phyloP scores from a whole-genome alignment of 306 rosid species.

The Elaeagnus macrophylla region DNA sequence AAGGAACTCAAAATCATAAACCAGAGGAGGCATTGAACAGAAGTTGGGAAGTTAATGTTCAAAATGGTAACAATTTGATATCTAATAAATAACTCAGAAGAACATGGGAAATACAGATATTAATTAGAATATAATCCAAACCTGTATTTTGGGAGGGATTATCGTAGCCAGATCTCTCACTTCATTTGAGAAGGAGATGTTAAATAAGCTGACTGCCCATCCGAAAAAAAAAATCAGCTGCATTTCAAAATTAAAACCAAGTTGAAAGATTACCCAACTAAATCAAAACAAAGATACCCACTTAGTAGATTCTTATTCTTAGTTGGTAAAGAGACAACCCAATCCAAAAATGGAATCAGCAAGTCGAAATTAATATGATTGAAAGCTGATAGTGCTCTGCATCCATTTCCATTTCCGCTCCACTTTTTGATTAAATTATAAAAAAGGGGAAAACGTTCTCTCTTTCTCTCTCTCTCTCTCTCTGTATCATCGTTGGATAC shows the following conservation, averaged over 20 bases:
- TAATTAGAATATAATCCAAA: too few species aligned
- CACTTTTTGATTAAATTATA: constrained; percentile 32
- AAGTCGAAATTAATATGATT: constrained; percentile 27
- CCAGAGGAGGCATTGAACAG: too few species aligned
- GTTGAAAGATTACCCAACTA: constrained; percentile 9
- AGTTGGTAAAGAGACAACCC: constrained; percentile 12
- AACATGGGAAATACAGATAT: too few species aligned
- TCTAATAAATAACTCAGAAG: too few species aligned
- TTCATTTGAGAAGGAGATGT: too few species aligned
- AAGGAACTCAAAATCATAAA: too few species aligned
- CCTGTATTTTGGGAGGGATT: too few species aligned
- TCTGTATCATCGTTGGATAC: constrained; percentile 43
- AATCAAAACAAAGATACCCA: constrained; percentile 14
- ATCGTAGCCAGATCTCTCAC: too few species aligned
- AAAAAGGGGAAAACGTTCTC: constrained; percentile 2
- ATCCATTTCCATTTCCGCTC: constrained; percentile 16
- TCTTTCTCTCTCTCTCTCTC: constrained; percentile 21
- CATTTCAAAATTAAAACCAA: neutral
- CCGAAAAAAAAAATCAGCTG: constrained; percentile 20
- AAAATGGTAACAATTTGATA: too few species aligned
- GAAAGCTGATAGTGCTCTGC: constrained; percentile 27
- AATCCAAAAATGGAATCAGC: constrained; percentile 12
- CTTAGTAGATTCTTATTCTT: neutral
- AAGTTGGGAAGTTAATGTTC: too few species aligned
- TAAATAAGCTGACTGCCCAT: constrained; percentile 6